phyloP scores from a whole-genome alignment of 208 protist species.

The Leishmania arabica region DNA sequence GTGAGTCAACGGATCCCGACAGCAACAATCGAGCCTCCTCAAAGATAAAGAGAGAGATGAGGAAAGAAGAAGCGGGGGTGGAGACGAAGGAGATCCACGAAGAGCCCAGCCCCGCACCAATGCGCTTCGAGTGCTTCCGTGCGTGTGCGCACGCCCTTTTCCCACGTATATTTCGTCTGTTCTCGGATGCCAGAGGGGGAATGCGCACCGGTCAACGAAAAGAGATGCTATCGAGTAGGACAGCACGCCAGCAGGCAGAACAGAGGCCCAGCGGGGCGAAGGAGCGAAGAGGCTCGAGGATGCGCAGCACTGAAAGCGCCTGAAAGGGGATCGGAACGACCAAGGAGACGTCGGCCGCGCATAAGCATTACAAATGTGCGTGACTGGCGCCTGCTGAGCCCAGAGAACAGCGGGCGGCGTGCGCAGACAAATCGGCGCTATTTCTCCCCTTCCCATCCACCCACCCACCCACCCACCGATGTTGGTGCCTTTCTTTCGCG shows the following conservation, averaged over 20 bases:
- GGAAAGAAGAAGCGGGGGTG: not conserved
- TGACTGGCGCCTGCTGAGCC: not conserved
- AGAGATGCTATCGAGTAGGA: not conserved
- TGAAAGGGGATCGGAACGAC: not conserved
- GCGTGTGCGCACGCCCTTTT: not conserved
- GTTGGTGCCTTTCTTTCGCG: not conserved
- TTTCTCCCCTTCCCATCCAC: not conserved
- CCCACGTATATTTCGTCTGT: no score
- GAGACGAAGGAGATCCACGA: not conserved
- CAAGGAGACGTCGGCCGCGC: not conserved
- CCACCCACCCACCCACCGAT: no score
- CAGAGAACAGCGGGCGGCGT: not conserved
- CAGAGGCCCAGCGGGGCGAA: not conserved
- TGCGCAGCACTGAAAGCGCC: not conserved
- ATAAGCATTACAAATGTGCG: not conserved
- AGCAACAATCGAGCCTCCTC: not conserved
- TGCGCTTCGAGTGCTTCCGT: not conserved
- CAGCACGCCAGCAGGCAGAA: not conserved
- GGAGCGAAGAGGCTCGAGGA: no score
- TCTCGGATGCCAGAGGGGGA: no score
- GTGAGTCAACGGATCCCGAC: not conserved
- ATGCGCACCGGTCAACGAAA: no score
- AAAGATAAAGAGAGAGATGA: not conserved
- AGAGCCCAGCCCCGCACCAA: not conserved
- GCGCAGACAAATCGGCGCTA: not conserved